Conservation (phyloP, 805 yeast species). For the Lachancea cidri region DNA sequence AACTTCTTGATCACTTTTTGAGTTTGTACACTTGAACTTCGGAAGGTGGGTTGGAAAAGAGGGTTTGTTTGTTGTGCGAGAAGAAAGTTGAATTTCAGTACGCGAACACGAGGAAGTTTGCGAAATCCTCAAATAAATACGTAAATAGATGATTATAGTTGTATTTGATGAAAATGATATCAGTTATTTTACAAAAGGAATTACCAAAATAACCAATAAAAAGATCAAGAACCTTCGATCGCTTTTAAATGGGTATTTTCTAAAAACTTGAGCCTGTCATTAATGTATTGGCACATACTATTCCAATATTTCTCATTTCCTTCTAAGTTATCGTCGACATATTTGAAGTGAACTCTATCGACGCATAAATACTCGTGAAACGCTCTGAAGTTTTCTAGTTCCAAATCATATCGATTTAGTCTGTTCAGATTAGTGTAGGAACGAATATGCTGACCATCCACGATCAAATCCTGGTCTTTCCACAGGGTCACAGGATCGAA, state of each 20-base stretch:
- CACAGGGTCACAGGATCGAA: conserved; percentile 32
- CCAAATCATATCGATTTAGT: conserved; percentile 25
- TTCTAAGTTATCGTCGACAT: conserved; percentile 10
- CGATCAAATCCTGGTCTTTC: conserved; percentile 14
- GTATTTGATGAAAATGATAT: too few relatives aligned
- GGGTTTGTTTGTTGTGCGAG: too few relatives aligned
- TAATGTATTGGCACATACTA: conserved; percentile 20
- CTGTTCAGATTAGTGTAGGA: conserved; percentile 16
- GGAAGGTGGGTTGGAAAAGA: too few relatives aligned
- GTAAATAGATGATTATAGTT: too few relatives aligned
- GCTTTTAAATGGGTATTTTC: conserved; percentile 21
- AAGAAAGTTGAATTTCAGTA: too few relatives aligned
- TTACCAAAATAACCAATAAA: too few relatives aligned
- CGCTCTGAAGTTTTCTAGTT: conserved; percentile 23
- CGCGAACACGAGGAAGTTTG: too few relatives aligned
- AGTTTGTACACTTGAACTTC: too few relatives aligned
- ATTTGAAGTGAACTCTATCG: conserved; percentile 15
- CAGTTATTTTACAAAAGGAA: too few relatives aligned
- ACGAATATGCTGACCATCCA: conserved; percentile 23
- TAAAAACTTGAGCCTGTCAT: conserved; percentile 15
- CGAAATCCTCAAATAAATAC: too few relatives aligned
- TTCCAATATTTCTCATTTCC: conserved; percentile 15
- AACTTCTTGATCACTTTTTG: conserved; percentile 10
- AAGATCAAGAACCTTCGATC: not conserved
- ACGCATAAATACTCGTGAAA: conserved; percentile 20